A percentile compares a stretch with the other conserved stretches of the same genome.
Conservation (phyloP, 139 green algal species). For the Volvox reticuliferus region DNA sequence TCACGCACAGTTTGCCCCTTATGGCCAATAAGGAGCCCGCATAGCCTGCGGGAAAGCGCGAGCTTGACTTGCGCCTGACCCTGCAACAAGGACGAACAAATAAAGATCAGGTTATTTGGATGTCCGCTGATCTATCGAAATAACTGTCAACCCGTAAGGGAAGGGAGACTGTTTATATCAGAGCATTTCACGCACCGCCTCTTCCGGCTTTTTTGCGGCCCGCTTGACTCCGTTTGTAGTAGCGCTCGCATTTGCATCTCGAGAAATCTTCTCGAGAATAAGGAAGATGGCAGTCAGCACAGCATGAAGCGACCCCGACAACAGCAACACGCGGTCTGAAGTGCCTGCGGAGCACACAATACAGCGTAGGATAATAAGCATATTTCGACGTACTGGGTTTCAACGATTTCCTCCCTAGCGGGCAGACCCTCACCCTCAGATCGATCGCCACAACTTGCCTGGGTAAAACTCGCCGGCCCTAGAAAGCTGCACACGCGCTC, state of each 20-base stretch:
- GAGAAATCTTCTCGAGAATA: constrained; percentile 75
- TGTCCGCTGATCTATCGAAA: background rate
- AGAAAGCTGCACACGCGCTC: constrained; percentile 75
- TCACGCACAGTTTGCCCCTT: constrained; percentile 75
- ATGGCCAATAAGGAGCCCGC: constrained; percentile 76
- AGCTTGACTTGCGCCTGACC: constrained; percentile 73
- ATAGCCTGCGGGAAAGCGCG: constrained; percentile 71
- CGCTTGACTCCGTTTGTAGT: constrained; percentile 33
- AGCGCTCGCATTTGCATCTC: constrained; percentile 27
- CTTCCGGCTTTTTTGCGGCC: constrained; percentile 32
- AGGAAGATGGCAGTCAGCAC: constrained; percentile 79
- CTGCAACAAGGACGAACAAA: background rate
- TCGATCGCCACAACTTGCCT: constrained; percentile 54
- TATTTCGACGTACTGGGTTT: background rate
- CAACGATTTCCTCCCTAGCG: background rate
- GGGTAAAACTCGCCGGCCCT: constrained; percentile 76
- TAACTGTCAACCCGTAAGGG: no score
- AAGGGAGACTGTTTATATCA: no score
- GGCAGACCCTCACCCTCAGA: background rate
- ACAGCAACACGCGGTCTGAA: constrained; percentile 91
- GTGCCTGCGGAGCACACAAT: constrained; percentile 77
- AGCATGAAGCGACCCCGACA: constrained; percentile 71
- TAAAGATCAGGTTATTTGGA: background rate
- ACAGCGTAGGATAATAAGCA: background rate
- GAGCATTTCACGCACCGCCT: constrained; percentile 24